These are phyloP conservation scores for Ocimum tenuiflorum DNA, from an alignment of 257 asterid genomes.

Conservation along the genomic window DNA sequence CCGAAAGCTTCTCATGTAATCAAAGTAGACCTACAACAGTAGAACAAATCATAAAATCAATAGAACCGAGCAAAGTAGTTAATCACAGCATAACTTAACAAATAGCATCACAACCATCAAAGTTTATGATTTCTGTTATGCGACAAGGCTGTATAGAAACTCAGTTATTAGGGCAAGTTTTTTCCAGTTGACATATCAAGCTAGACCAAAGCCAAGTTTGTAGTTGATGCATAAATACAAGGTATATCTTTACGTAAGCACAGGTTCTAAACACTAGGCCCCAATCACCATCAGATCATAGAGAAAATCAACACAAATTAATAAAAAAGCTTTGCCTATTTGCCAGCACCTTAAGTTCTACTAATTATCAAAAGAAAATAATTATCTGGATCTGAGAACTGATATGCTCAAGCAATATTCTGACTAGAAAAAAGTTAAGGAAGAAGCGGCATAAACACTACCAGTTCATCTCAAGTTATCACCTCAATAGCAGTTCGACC, in stretches of 20 bases:
- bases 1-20: slow-evolving; percentile 89
- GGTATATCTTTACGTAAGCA: neutral
- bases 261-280: neutral
- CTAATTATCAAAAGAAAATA: neutral
- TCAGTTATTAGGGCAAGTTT: neutral
- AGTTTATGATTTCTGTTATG: neutral
- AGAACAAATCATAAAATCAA: slow-evolving; percentile 18
- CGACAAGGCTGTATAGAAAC: neutral
- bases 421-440: neutral
- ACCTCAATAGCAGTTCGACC: slow-evolving; percentile 94
- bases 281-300: neutral
- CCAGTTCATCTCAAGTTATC: slow-evolving; percentile 21
- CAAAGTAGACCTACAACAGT: slow-evolving; percentile 75
- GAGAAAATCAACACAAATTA: neutral
- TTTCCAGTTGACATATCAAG: neutral
- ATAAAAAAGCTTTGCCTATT: too few relatives aligned
- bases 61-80: slow-evolving; percentile 9
- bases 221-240: neutral
- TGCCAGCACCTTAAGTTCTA: neutral
- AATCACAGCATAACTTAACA: neutral
- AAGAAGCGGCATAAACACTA: slow-evolving; percentile 9
- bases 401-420: neutral
- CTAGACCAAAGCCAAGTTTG: neutral
- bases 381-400: neutral
- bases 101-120: neutral